phyloP scores from a whole-genome alignment of 2,329 filamentous ascomycete genomes.

The Corynespora cassiicola region DNA sequence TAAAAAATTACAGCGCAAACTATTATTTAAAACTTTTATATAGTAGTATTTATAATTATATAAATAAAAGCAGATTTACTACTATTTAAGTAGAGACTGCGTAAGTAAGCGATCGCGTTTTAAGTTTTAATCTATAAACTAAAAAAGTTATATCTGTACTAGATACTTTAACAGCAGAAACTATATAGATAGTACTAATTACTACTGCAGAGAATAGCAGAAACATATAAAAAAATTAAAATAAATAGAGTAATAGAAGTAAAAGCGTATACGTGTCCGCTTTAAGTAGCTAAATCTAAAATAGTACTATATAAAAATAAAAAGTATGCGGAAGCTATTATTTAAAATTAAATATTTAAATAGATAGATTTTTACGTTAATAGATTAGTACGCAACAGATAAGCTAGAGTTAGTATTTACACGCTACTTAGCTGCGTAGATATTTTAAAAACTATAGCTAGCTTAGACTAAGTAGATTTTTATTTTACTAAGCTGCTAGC shows the following conservation, averaged over 20 bases:
- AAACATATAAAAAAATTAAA: constrained; percentile 15
- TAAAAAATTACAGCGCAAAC: constrained; percentile 11
- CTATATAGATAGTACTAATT: constrained; percentile 19
- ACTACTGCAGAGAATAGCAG: constrained; percentile 14
- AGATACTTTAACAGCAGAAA: constrained; percentile 19
- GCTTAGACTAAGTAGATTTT: constrained; percentile 7
- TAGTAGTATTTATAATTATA: constrained; percentile 8
- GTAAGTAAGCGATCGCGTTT: constrained; percentile 18
- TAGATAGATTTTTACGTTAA: constrained; percentile 17
- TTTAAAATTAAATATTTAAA: constrained; percentile 13
- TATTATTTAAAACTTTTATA: constrained; percentile 11
- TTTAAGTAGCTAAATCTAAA: constrained; percentile 16
- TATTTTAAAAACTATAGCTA: constrained; percentile 15
- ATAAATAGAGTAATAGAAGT: constrained; percentile 17
- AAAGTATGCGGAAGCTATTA: constrained; percentile 11
- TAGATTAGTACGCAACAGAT: constrained; percentile 12
- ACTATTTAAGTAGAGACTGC: constrained; percentile 16
- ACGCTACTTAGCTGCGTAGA: constrained; percentile 6
- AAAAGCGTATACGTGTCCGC: constrained; percentile 18
- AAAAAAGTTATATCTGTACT: constrained; percentile 15
- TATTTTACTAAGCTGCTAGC: constrained; percentile 12
- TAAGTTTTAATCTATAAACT: constrained; percentile 22
- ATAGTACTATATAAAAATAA: constrained; percentile 13
- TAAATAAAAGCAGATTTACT: constrained; percentile 16
- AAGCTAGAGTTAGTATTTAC: constrained; percentile 14